Base-by-base conservation (phyloP, 192 early-diverging fungal species). In the Umbelopsis ramanniana region DNA sequence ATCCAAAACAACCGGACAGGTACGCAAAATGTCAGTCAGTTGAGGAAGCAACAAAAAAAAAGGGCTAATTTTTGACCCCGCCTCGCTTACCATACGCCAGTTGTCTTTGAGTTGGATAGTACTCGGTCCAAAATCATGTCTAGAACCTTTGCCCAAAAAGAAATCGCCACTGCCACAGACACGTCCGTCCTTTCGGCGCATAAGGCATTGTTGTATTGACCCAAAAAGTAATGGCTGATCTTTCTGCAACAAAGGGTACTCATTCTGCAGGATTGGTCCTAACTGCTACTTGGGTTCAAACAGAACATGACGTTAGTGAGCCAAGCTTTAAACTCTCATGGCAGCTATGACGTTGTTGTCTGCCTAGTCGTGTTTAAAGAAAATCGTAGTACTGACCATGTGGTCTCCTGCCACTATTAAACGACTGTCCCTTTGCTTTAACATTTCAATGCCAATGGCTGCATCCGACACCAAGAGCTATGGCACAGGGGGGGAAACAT, bases 391-490 rank as follows among this genome's bases (percentile, higher is more conserved):
- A 52, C 69, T 52, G 14, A 76, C 69, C 57, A 86, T 75, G 67
- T 86, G 85, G 55, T 86, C 82, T n/a, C 85, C 85, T n/a, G 85
- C 85, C 29, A 86, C 81, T 68, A 86, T 74, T 21, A 86, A 50
- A n/a, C 74, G 73, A 12, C 82, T 79, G 29, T 47, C 24, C 0
- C 75, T 21, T 2, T 26, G 71, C 19, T 83, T 82, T n/a, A 83
- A 46, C 57, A 76, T 79, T 48, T 82, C 79, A 35, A 86, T 73
- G 4, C 72, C 82, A 71, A 84, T 74, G 26, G 75, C 63, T 15
- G 82, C 73, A 52, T 83, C 84, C 14, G 78, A 77, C 6, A 83
- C 72, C n/a, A 86, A 45, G 50, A 85, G 66, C 74, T 85, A 74
- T 23, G 9, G 22, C 15, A 38, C 29, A 12, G 24, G 19, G 12